Percentiles rank a stretch among this genome's conserved stretches.
Evolutionary conservation across 345 rosid genomes (phyloP).

Genomic region (Psidium friedrichsthalianum): DNA sequence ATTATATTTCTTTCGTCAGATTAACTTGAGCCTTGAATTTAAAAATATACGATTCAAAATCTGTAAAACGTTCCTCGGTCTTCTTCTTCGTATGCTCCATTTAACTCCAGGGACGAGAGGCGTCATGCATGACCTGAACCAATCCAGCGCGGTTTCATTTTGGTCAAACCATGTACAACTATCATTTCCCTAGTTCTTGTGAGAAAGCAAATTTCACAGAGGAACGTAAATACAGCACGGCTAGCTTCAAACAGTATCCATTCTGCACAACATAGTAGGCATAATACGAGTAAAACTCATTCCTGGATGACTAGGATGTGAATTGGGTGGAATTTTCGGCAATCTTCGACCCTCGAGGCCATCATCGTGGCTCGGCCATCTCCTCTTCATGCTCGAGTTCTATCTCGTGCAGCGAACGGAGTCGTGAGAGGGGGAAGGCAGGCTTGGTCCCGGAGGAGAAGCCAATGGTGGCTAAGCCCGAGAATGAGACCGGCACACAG

Average conservation of each 20-base stretch:
- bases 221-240: no score
- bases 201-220: background rate
- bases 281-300: background rate
- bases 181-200: background rate
- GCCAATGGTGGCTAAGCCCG: background rate
- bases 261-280: background rate
- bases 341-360: background rate
- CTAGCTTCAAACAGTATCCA: background rate
- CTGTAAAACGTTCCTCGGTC: background rate
- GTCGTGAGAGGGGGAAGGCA: background rate
- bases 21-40: background rate
- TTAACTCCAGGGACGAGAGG: background rate
- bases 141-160: background rate
- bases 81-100: background rate
- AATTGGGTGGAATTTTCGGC: background rate
- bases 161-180: background rate
- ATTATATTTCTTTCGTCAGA: background rate
- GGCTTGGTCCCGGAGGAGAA: background rate
- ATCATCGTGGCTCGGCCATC: background rate
- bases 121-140: background rate
- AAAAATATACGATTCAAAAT: background rate
- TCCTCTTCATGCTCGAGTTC: background rate
- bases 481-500: slow-evolving; percentile 7
- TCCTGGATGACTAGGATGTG: background rate
- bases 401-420: background rate